Conservation (phyloP, 2,329 filamentous ascomycete species). For the Fusarium sp. region DNA sequence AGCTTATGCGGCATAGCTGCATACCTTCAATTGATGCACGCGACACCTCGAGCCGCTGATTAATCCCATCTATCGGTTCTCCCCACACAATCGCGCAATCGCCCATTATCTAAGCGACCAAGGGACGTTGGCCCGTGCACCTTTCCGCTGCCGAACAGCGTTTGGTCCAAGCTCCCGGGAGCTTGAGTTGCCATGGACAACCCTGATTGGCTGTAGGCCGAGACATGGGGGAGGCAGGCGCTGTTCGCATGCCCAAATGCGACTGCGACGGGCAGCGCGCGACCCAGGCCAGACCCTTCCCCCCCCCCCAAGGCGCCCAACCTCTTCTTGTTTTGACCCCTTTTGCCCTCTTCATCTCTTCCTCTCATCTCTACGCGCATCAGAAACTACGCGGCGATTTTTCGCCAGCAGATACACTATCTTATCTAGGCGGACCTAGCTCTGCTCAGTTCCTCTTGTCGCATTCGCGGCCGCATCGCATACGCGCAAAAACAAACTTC, state of each 20-base stretch:
- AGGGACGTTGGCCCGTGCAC: constrained; percentile 25
- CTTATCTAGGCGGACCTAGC: constrained; percentile 15
- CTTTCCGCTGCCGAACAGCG: constrained; percentile 35
- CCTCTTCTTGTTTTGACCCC: constrained; percentile 39
- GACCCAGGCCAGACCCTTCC: constrained; percentile 17
- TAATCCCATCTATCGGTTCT: not conserved
- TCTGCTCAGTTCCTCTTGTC: constrained; percentile 21
- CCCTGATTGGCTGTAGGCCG: constrained; percentile 42
- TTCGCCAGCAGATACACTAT: constrained; percentile 11
- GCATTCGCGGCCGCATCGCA: constrained; percentile 33
- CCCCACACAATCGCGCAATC: constrained; percentile 21
- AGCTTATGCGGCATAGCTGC: constrained; percentile 24
- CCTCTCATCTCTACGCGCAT: constrained; percentile 24
- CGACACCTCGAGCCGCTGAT: not conserved
- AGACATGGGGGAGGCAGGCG: constrained; percentile 29
- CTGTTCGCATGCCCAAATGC: constrained; percentile 37
- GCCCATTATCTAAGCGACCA: constrained; percentile 29
- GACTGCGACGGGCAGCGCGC: constrained; percentile 40
- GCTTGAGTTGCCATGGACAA: constrained; percentile 37
- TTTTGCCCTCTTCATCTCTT: constrained; percentile 5
- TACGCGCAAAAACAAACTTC: constrained; percentile 17
- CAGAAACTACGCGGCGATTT: constrained; percentile 9
- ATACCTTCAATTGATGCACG: constrained; percentile 46
- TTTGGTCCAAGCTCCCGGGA: constrained; percentile 48
- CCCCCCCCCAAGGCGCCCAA: constrained; percentile 38